Conservation (phyloP, 2,329 filamentous ascomycete species). For the Chaetomium sp. region DNA sequence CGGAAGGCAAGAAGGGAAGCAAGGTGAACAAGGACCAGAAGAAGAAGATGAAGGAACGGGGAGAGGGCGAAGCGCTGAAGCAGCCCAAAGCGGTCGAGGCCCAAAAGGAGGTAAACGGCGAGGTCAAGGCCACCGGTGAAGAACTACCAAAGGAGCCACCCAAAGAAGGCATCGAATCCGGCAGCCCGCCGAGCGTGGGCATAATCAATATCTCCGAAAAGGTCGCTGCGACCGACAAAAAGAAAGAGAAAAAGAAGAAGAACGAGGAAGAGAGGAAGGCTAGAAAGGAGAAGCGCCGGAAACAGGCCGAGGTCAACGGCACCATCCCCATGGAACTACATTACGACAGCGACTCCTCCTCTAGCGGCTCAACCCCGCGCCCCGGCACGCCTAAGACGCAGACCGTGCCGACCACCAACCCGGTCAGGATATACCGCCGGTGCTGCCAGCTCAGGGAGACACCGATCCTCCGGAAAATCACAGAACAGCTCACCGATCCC, state of each 20-base stretch:
- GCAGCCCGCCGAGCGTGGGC: constrained; percentile 20
- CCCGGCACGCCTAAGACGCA: constrained; percentile 54
- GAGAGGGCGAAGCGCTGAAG: constrained; percentile 75
- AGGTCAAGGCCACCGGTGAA: constrained; percentile 49
- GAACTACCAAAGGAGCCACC: constrained; percentile 45
- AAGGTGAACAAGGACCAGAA: constrained; percentile 60
- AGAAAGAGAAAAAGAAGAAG: constrained; percentile 95
- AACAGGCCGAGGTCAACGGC: constrained; percentile 84
- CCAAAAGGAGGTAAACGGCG: constrained; percentile 51
- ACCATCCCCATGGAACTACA: constrained; percentile 81
- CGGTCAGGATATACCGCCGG: constrained; percentile 86
- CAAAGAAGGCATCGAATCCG: constrained; percentile 40
- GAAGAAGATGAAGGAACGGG: constrained; percentile 66
- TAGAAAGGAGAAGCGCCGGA: constrained; percentile 84
- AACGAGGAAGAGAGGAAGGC: constrained; percentile 92
- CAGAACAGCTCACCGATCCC: constrained; percentile 77
- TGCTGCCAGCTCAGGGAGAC: constrained; percentile 95
- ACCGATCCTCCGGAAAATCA: constrained; percentile 87
- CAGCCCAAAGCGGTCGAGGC: constrained; percentile 62
- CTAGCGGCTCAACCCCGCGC: constrained; percentile 39
- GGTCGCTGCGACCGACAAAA: constrained; percentile 52
- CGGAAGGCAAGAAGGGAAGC: constrained; percentile 45
- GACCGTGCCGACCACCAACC: constrained; percentile 80
- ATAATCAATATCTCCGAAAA: constrained; percentile 19
- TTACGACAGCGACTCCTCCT: constrained; percentile 62